Percentiles rank a stretch among this genome's conserved stretches.
These are phyloP conservation scores for Barnettozyma vustinii DNA, from an alignment of 805 yeast genomes.

Conservation along the genomic window DNA sequence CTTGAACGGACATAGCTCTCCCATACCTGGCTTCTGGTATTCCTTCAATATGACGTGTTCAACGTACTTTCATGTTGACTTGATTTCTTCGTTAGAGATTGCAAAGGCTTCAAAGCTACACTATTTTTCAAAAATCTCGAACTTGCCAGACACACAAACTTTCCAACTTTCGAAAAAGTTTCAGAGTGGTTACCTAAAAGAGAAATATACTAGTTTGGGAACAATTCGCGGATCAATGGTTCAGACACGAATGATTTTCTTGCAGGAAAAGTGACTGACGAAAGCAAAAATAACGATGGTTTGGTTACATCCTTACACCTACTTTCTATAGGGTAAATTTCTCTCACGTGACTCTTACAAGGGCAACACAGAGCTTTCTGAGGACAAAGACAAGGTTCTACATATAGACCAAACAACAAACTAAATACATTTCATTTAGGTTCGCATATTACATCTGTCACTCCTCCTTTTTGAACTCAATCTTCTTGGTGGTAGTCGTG, in stretches of 20 bases:
- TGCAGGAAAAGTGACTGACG: neutral
- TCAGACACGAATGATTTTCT: neutral
- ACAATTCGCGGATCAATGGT: neutral
- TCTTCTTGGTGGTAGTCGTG: slow-evolving; percentile 3
- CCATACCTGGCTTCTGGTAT: neutral
- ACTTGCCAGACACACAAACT: slow-evolving; percentile 5
- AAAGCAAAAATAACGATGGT: neutral
- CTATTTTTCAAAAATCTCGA: slow-evolving; percentile 19
- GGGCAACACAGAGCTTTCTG: too few species aligned
- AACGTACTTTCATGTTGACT: slow-evolving; percentile 14
- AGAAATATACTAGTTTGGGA: slow-evolving; percentile 11
- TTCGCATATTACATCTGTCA: neutral
- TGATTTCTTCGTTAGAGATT: slow-evolving; percentile 3
- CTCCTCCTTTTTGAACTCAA: slow-evolving; percentile 7
- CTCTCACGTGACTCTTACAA: neutral
- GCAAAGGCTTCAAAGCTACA: slow-evolving; percentile 9
- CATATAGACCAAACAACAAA: neutral
- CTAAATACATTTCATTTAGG: neutral
- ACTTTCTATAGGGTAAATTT: neutral
- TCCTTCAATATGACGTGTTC: neutral
- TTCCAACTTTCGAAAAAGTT: slow-evolving; percentile 9
- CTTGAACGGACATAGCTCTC: neutral
- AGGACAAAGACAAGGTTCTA: too few species aligned
- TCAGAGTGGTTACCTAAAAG: slow-evolving; percentile 20
- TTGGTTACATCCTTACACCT: slow-evolving; percentile 2